A percentile compares a stretch with the other conserved stretches of the same genome.
Evolutionary conservation across 495 filamentous ascomycete species (phyloP).

Genomic region (Terfezia boudieri): DNA sequence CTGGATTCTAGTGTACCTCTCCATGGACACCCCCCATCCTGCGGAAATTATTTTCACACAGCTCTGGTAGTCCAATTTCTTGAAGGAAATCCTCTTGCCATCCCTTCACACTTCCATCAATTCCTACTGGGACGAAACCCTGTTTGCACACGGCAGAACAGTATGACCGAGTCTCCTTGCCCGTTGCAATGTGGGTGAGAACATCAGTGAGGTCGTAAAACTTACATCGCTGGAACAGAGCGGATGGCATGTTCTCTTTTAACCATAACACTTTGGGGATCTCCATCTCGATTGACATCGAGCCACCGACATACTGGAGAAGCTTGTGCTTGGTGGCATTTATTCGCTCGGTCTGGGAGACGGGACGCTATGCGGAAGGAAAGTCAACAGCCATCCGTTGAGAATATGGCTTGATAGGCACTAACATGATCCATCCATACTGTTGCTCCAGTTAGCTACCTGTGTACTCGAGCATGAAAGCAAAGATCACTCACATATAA

Average conservation of each 20-base stretch:
- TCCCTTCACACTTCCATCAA: constrained; percentile 91
- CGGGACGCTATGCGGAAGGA: constrained; percentile 41
- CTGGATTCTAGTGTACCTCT: constrained; percentile 38
- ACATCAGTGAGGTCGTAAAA: constrained; percentile 90
- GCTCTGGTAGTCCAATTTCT: constrained; percentile 59
- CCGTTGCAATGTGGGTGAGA: constrained; percentile 90
- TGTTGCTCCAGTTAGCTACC: constrained; percentile 2
- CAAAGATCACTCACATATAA: constrained; percentile 12
- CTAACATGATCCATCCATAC: constrained; percentile 21
- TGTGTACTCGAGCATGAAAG: neutral
- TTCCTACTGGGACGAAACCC: constrained; percentile 80
- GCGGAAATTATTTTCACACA: constrained; percentile 67
- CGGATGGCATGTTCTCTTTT: constrained; percentile 91
- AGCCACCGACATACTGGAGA: constrained; percentile 86
- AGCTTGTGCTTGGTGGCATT: constrained; percentile 81
- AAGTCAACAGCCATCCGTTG: neutral
- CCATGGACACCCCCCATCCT: constrained; percentile 81
- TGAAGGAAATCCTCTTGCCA: constrained; percentile 90
- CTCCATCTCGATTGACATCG: constrained; percentile 98
- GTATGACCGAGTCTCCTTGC: constrained; percentile 72
- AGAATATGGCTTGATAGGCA: neutral
- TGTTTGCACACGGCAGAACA: constrained; percentile 93
- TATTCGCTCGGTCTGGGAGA: constrained; percentile 72
- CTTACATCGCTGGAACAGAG: constrained; percentile 74
- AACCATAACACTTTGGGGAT: constrained; percentile 94